Evolutionary conservation across 2,329 filamentous ascomycete species (phyloP), one percentile per base, ranked within the genome.

Genomic region (Aspergillus intermedius): DNA sequence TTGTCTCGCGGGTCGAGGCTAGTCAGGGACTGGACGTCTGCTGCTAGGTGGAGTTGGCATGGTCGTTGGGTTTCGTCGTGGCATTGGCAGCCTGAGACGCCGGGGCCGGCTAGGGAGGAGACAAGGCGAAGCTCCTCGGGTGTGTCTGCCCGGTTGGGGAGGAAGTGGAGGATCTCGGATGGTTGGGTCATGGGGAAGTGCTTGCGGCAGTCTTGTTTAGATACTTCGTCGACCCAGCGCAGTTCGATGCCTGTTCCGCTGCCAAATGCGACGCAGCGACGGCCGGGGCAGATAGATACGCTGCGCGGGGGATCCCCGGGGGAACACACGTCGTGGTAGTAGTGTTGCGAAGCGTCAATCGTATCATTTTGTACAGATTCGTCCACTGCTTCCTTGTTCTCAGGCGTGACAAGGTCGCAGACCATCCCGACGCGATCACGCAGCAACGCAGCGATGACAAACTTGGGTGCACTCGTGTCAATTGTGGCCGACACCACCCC

Each of bases 211-310:
- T 66, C 63, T 40, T 61, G 60, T 9, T 71, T 68, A 3, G 70
- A 76, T 35, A 71, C 57, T 25, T 73, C 71, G 50, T 78, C 74
- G 10, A 77, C 63, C 75, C 80, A 86, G 59, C 84, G 81, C 35
- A 86, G 67, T 58, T 86, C 82, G 46, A 86, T 79, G 1, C 82
- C 79, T 6, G 76, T 72, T 10, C 76, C 75, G 53, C 80, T 84
- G 12, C 83, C 83, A 67, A 85, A 86, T 7, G 81, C 82, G 30
- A 84, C 78, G 55, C 81, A 84, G 45, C 76, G 75, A 42, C 80
- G 74, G 49, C 82, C 78, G n/a, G 82, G 82, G 55, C 79, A 84
- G 30, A 86, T 78, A 0, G 82, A 78, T 8, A 86, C 76, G 35
- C 80, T 83, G n/a, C 79, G 76, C 10, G 83, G 83, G 13, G 79